Base-by-base conservation (phyloP, 257 asterid species). In the Solanum sejunctum region DNA sequence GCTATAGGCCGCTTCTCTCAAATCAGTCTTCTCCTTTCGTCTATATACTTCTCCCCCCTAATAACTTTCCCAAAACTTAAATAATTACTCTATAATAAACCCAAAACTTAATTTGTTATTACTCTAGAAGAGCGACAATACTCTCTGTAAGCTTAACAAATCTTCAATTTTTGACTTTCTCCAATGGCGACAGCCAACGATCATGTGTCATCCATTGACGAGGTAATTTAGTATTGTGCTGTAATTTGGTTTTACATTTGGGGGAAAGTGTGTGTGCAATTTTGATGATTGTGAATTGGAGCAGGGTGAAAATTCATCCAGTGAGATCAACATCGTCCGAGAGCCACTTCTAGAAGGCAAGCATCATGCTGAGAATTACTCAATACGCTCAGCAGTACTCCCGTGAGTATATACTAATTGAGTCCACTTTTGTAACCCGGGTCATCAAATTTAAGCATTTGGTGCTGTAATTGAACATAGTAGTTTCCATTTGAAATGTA, bases 331-430 rank as follows among this genome's bases (percentile, higher is more conserved):
- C 47, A 86, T 81, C 72, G 91, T 15, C 82, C 87, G 88, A 45
- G 91, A 91, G 89, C 94, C 95, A 85, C 98, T 95, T 41, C 26
- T 95, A 58, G 84, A 56, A 23, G 90, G 73, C 13, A 23, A 51
- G 18, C 89, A 54, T 41, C 92, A 87, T 45, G 60, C 66, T 15
- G 94, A 94, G 57, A 88, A 93, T n/a, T 96, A 89, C 85, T 88
- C 99, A 6, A 89, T 92, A 82, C 90, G 86, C 81, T 89, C 98
- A 5, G 93, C 93, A 9, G 88, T 92, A 83, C 92, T 93, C 82
- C 95, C 98, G 98, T 96, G 85, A 93, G 98, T 93, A 84, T 36
- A 43, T 20, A 51, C 36, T 32, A 16, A 28, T 78, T 52, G 23
- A 52, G 60, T 45, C 8, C 41, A 49, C 12, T 49, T 32, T 23